Evolutionary conservation across 2,329 filamentous ascomycete species (phyloP).

Genomic region (Chaetoscypha palmicola): DNA sequence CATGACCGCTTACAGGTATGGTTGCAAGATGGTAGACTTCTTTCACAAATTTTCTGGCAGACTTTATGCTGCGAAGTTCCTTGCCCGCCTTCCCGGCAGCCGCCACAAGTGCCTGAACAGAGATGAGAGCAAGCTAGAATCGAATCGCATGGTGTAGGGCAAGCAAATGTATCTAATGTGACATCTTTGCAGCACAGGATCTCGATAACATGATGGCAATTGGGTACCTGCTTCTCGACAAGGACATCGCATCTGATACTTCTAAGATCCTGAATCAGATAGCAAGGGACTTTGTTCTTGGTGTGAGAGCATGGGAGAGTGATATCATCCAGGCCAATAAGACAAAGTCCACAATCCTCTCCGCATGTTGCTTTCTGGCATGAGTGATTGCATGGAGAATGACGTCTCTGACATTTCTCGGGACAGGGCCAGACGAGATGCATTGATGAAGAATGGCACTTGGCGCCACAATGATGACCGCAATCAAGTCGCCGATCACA

Average conservation of each 20-base stretch:
- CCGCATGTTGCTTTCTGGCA: conserved; percentile 39
- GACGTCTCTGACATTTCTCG: conserved; percentile 38
- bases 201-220: conserved; percentile 46
- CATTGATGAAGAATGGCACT: conserved; percentile 42
- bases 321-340: conserved; percentile 27
- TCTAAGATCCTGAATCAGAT: conserved; percentile 37
- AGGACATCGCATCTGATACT: conserved; percentile 40
- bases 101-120: conserved; percentile 43
- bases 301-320: conserved; percentile 37
- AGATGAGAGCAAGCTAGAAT: conserved; percentile 49
- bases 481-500: conserved; percentile 33
- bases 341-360: conserved; percentile 36
- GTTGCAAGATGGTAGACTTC: conserved; percentile 45
- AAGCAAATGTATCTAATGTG: conserved; percentile 35
- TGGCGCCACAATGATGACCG: conserved; percentile 40
- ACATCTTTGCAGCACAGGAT: conserved; percentile 46
- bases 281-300: conserved; percentile 32
- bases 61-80: conserved; percentile 36
- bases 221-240: conserved; percentile 43
- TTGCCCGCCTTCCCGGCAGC: conserved; percentile 39
- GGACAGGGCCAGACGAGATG: conserved; percentile 40
- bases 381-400: conserved; percentile 38
- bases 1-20: conserved; percentile 48
- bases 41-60: conserved; percentile 44
- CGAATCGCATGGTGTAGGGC: conserved; percentile 40